Conservation (phyloP, 148 eudicot genomes). For the Camellia japonica region DNA sequence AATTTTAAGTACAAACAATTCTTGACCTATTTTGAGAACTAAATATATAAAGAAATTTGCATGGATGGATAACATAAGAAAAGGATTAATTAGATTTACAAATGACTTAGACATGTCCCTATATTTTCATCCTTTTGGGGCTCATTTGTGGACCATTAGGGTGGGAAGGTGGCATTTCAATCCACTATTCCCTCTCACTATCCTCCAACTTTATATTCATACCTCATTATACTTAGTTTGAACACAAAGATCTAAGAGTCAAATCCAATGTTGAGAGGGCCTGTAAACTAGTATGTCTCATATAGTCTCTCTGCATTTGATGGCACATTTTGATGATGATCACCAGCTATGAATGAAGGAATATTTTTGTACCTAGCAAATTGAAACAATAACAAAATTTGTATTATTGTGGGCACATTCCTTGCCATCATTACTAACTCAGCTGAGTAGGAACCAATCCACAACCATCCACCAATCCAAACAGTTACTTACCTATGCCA, state of each 20-base stretch:
- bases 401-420: background rate
- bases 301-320: conserved; percentile 27
- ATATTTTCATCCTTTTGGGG: background rate
- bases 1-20: no score
- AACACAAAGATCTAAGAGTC: conserved; percentile 28
- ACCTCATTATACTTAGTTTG: conserved; percentile 36
- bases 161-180: conserved; percentile 2
- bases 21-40: no score
- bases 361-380: background rate
- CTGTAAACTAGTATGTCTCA: conserved; percentile 9
- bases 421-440: conserved; percentile 9
- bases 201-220: conserved; percentile 8
- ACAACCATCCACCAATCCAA: no score
- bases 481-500: no score
- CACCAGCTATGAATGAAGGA: conserved; percentile 5
- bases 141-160: conserved; percentile 8
- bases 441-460: conserved; percentile 9
- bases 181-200: conserved; percentile 4
- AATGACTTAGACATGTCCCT: background rate
- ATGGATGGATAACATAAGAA: background rate
- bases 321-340: conserved; percentile 17
- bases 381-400: background rate
- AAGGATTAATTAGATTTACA: background rate
- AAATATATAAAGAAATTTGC: background rate
- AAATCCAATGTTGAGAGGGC: conserved; percentile 22